These are phyloP conservation scores for Clathrus columnatus DNA, from an alignment of 768 basidiomycete genomes.

Conservation along the genomic window DNA sequence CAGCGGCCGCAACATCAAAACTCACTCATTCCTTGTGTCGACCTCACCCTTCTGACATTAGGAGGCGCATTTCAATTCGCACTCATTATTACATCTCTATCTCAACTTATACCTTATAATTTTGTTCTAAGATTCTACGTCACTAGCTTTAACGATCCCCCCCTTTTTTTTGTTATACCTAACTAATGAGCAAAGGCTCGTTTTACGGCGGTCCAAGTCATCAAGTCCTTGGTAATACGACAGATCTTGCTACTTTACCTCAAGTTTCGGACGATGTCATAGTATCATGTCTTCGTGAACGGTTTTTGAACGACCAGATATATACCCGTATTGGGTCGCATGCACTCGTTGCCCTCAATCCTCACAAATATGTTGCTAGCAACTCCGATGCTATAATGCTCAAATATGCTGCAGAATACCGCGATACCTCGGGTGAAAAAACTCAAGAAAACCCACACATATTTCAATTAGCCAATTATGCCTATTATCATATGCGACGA, in stretches of 20 bases:
- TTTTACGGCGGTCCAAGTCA: conserved; percentile 30
- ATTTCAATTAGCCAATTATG: conserved; percentile 83
- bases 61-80: no score
- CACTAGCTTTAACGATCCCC: not conserved
- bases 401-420: conserved; percentile 81
- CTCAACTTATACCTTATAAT: not conserved
- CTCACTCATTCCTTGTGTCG: not conserved
- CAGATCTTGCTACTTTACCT: conserved; percentile 60
- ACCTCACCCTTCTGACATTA: not conserved
- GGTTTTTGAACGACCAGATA: conserved; percentile 76
- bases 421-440: conserved; percentile 60
- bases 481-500: conserved; percentile 93
- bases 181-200: conserved; percentile 10
- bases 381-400: conserved; percentile 80
- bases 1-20: not conserved
- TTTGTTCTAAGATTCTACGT: not conserved
- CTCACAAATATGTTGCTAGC: conserved; percentile 79
- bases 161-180: not conserved
- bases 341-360: conserved; percentile 80
- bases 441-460: conserved; percentile 71
- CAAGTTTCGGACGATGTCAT: conserved; percentile 75
- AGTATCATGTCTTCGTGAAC: conserved; percentile 75
- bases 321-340: conserved; percentile 70
- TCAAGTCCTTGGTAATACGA: conserved; percentile 63
- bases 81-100: not conserved